phyloP scores from a whole-genome alignment of 2,329 filamentous ascomycete genomes.

The Thelonectria blattea region DNA sequence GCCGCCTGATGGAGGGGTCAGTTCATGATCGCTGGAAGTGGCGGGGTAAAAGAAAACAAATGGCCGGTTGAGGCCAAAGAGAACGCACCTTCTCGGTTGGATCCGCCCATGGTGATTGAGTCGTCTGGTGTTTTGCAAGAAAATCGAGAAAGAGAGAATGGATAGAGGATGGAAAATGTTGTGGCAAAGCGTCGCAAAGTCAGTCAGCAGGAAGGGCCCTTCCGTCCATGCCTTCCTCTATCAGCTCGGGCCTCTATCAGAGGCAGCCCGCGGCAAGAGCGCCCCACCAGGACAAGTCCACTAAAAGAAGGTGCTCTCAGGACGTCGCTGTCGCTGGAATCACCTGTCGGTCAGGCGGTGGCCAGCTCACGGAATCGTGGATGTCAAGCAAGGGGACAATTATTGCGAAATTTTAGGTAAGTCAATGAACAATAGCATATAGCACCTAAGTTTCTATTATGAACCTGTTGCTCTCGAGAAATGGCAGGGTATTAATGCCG shows the following conservation, averaged over 20 bases:
- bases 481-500: no score
- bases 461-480: no score
- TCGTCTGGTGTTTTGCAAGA: conserved; percentile 20
- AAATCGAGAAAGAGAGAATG: conserved; percentile 10
- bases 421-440: no score
- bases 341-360: conserved; percentile 4
- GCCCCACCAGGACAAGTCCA: conserved; percentile 10
- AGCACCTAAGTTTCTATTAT: no score
- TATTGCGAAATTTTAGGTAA: no score
- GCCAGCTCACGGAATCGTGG: conserved; percentile 13
- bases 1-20: conserved; percentile 63
- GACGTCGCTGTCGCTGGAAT: conserved; percentile 4
- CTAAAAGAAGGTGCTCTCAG: conserved; percentile 13
- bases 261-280: conserved; percentile 4
- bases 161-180: conserved; percentile 22
- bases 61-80: background rate
- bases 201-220: conserved; percentile 24
- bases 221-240: background rate
- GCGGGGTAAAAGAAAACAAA: conserved; percentile 8
- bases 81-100: conserved; percentile 47
- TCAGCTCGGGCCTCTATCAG: conserved; percentile 6
- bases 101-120: conserved; percentile 45
- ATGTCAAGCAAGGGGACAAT: no score
- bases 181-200: conserved; percentile 22
- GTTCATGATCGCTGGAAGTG: conserved; percentile 8